These are phyloP conservation scores for Diaporthe velutina DNA, from an alignment of 2,329 filamentous ascomycete genomes.

Conservation along the genomic window DNA sequence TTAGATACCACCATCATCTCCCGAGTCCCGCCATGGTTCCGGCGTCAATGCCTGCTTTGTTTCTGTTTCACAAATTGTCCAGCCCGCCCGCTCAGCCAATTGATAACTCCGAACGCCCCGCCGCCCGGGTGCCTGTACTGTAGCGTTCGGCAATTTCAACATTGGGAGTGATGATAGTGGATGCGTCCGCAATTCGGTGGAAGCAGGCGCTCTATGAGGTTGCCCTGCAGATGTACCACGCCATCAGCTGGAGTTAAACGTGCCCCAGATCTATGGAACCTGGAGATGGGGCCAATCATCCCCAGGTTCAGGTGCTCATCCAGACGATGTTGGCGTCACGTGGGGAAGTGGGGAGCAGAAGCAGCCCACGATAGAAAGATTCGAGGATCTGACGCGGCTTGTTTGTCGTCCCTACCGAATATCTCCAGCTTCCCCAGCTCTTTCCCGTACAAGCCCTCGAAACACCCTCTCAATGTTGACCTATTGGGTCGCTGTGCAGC, in stretches of 20 bases:
- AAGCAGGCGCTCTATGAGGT: not conserved
- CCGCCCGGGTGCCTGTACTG: not conserved
- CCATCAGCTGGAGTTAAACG: not conserved
- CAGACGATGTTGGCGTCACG: not conserved
- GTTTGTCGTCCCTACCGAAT: conserved; percentile 4
- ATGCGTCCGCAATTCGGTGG: not conserved
- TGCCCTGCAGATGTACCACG: not conserved
- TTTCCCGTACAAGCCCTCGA: not conserved
- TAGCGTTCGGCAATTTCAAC: conserved; percentile 7
- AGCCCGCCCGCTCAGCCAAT: conserved; percentile 2
- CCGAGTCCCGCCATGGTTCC: conserved; percentile 17
- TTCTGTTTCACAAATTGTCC: conserved; percentile 4
- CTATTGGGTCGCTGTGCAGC: not conserved
- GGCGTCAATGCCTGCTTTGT: conserved; percentile 23
- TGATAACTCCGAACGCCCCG: not conserved
- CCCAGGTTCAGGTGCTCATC: conserved; percentile 3
- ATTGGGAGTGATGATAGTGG: not conserved
- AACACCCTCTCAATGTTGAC: not conserved
- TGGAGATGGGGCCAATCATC: conserved; percentile 27
- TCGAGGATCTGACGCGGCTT: conserved; percentile 2
- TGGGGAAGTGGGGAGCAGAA: conserved; percentile 33
- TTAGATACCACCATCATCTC: conserved; percentile 12
- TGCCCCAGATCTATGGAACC: conserved; percentile 21
- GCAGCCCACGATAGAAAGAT: conserved; percentile 31
- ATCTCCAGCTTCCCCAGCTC: conserved; percentile 8